A percentile compares a stretch with the other conserved stretches of the same genome.
Conservation (phyloP, 768 basidiomycete species). For the Russula lepida region DNA sequence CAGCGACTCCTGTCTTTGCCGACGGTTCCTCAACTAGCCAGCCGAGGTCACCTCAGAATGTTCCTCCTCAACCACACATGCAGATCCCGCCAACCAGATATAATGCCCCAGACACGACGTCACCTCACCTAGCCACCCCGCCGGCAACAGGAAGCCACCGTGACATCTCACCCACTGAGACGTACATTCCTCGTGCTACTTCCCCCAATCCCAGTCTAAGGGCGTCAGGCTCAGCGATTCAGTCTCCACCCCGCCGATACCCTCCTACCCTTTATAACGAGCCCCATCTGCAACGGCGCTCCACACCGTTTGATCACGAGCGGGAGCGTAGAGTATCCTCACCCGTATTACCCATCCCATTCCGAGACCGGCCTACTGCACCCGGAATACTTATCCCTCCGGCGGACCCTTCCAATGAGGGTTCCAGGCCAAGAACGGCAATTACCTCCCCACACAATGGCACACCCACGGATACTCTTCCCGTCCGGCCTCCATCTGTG, state of each 20-base stretch:
- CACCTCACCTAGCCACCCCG: neutral
- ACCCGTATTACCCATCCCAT: conserved; percentile 5
- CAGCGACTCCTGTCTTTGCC: neutral
- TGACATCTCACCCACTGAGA: neutral
- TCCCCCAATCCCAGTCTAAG: neutral
- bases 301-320: neutral
- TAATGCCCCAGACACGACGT: neutral
- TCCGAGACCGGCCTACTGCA: neutral
- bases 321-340: neutral
- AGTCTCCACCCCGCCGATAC: conserved; percentile 5
- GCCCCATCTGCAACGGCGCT: conserved; percentile 6
- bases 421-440: neutral
- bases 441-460: neutral
- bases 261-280: conserved; percentile 14
- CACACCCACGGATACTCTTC: conserved; percentile 5
- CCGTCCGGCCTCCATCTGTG: conserved; percentile 10
- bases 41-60: neutral
- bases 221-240: neutral
- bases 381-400: neutral
- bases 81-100: conserved; percentile 11
- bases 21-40: neutral
- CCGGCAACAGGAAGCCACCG: neutral
- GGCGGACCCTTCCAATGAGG: neutral
- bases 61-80: neutral
- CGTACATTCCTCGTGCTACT: neutral